phyloP scores from a whole-genome alignment of 345 rosid genomes.

The Gynandropsis gynandra region DNA sequence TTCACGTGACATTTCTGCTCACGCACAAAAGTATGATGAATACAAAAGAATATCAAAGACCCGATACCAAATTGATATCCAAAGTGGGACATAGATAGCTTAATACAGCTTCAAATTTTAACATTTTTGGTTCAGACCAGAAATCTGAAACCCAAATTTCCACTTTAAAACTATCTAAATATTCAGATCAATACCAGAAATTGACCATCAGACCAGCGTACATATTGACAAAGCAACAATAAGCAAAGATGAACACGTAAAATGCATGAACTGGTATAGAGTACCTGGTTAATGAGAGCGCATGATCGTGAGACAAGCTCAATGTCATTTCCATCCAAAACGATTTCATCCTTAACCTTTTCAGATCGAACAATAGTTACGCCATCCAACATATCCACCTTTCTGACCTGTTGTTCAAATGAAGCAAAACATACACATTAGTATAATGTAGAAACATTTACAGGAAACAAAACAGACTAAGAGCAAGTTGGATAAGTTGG shows the following conservation, averaged over 20 bases:
- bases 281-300: slow-evolving; percentile 57
- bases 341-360: slow-evolving; percentile 56
- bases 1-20: slow-evolving; percentile 57
- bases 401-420: slow-evolving; percentile 36
- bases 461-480: too few relatives aligned
- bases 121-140: too few relatives aligned
- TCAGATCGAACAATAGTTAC: slow-evolving; percentile 52
- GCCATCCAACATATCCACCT: slow-evolving; percentile 55
- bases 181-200: not conserved
- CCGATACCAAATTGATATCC: not conserved
- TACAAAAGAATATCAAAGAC: not conserved
- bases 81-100: not conserved
- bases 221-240: too few relatives aligned
- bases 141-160: too few relatives aligned
- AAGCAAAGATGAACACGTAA: not conserved
- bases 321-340: slow-evolving; percentile 53
- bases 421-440: not conserved
- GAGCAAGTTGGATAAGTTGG: too few relatives aligned
- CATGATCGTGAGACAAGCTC: slow-evolving; percentile 56
- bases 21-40: not conserved
- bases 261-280: not conserved
- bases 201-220: not conserved
- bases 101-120: not conserved
- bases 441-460: not conserved
- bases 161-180: too few relatives aligned